These are phyloP conservation scores for Halophytophthora polymorphica DNA, from an alignment of 352 stramenopile species.

Conservation along the genomic window DNA sequence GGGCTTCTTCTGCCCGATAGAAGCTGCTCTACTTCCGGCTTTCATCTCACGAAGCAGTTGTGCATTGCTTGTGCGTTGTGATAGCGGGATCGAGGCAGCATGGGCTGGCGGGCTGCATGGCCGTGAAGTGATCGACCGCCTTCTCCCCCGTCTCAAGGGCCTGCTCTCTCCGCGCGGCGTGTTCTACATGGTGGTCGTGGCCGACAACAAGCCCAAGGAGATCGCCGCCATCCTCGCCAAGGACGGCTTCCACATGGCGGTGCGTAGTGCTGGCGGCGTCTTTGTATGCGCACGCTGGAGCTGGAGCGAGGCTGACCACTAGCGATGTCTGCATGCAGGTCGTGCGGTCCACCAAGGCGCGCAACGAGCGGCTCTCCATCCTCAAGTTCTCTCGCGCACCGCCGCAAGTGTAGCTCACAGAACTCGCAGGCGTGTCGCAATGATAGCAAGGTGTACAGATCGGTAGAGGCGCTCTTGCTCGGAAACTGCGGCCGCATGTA, in stretches of 20 bases:
- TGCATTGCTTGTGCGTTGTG: not conserved
- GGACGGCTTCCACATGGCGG: slow-evolving; percentile 69
- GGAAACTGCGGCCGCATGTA: no score
- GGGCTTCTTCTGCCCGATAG: no score
- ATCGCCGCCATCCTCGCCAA: slow-evolving; percentile 75
- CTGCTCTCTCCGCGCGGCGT: slow-evolving; percentile 83
- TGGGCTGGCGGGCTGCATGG: slow-evolving; percentile 95
- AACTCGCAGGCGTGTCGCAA: no score
- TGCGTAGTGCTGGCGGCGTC: slow-evolving; percentile 17
- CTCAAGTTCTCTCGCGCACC: slow-evolving; percentile 55
- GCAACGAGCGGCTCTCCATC: slow-evolving; percentile 74
- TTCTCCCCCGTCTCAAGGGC: slow-evolving; percentile 90
- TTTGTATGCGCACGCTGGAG: no score
- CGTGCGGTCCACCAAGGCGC: slow-evolving; percentile 61
- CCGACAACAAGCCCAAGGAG: slow-evolving; percentile 96
- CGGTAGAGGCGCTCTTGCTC: no score
- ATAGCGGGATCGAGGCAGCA: slow-evolving; percentile 92
- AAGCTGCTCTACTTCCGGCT: not conserved
- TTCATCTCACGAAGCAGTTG: not conserved
- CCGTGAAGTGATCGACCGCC: slow-evolving; percentile 93
- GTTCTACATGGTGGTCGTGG: slow-evolving; percentile 97
- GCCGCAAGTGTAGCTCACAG: not conserved
- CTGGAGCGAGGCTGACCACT: not conserved
- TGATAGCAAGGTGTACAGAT: no score
- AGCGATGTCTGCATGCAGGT: slow-evolving; percentile 26